Conservation (phyloP, 2,329 filamentous ascomycete species). For the Claviceps fusiformis region DNA sequence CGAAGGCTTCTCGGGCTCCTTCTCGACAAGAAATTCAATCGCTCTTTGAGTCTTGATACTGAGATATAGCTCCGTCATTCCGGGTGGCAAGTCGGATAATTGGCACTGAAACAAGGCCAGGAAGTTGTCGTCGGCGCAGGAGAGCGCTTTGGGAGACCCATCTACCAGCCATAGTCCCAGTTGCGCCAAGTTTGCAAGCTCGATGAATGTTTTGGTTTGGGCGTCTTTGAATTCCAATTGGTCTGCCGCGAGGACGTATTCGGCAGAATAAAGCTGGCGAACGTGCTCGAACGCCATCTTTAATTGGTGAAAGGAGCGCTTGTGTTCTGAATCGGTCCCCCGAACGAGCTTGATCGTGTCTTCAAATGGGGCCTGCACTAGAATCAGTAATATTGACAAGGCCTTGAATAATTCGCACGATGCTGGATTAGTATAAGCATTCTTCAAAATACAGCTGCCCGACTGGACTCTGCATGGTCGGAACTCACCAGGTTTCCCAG, state of each 20-base stretch:
- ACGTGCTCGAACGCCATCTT: conserved; percentile 20
- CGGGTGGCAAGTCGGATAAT: conserved; percentile 29
- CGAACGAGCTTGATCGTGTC: conserved; percentile 21
- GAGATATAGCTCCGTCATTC: conserved; percentile 30
- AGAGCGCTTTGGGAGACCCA: conserved; percentile 23
- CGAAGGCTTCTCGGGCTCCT: conserved; percentile 33
- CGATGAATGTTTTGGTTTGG: conserved; percentile 24
- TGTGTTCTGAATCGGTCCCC: conserved; percentile 20
- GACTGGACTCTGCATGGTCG: background rate
- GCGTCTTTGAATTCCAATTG: conserved; percentile 20
- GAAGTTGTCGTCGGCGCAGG: conserved; percentile 31
- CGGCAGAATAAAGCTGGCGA: conserved; percentile 20
- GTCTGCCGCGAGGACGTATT: conserved; percentile 19
- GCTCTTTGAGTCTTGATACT: conserved; percentile 36
- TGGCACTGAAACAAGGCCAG: conserved; percentile 30
- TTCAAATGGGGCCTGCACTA: conserved; percentile 24
- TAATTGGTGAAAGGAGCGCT: conserved; percentile 18
- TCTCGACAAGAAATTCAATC: conserved; percentile 37
- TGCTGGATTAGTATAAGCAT: background rate
- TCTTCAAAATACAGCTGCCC: no score
- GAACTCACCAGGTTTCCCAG: conserved; percentile 27
- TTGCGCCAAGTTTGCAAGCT: conserved; percentile 35
- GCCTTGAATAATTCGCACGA: conserved; percentile 13
- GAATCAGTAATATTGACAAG: conserved; percentile 23
- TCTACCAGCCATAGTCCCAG: conserved; percentile 28